These are phyloP conservation scores for Plenodomus biglobosus DNA, from an alignment of 2,329 filamentous ascomycete genomes.

Conservation along the genomic window DNA sequence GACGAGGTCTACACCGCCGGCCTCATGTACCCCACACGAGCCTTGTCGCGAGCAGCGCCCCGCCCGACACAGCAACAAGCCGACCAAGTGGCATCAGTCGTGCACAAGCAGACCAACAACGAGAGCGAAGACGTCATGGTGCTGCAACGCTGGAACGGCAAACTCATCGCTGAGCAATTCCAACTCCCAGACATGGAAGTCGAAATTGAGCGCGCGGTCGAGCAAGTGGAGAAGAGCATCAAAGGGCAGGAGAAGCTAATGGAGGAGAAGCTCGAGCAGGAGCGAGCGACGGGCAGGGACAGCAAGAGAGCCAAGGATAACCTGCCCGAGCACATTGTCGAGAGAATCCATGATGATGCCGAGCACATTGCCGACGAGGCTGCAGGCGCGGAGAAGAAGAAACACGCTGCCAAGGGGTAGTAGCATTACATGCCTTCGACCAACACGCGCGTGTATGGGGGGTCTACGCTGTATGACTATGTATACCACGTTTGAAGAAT, in stretches of 20 bases:
- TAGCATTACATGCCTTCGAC: too few species aligned
- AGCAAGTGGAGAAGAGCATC: slow-evolving; percentile 52
- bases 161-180: slow-evolving; percentile 54
- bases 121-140: slow-evolving; percentile 53
- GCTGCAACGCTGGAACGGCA: slow-evolving; percentile 53
- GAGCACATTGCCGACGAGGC: slow-evolving; percentile 26
- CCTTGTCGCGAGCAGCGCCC: slow-evolving; percentile 44
- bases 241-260: slow-evolving; percentile 43
- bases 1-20: slow-evolving; percentile 71
- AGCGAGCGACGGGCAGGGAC: slow-evolving; percentile 29
- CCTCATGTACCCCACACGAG: slow-evolving; percentile 48
- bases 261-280: slow-evolving; percentile 43
- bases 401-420: slow-evolving; percentile 9
- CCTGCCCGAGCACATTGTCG: slow-evolving; percentile 31
- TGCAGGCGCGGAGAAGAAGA: slow-evolving; percentile 8
- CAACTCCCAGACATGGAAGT: slow-evolving; percentile 55
- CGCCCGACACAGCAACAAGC: slow-evolving; percentile 43
- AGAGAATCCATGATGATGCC: slow-evolving; percentile 28
- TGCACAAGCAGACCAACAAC: slow-evolving; percentile 45
- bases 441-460: background rate
- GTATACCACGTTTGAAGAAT: background rate
- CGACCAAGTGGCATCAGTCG: slow-evolving; percentile 41
- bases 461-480: slow-evolving; percentile 1
- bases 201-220: slow-evolving; percentile 56
- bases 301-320: slow-evolving; percentile 33